Percentiles rank a stretch among this genome's conserved stretches.
Evolutionary conservation across 2,329 filamentous ascomycete species (phyloP).

Genomic region (Geoglossum cookeanum): DNA sequence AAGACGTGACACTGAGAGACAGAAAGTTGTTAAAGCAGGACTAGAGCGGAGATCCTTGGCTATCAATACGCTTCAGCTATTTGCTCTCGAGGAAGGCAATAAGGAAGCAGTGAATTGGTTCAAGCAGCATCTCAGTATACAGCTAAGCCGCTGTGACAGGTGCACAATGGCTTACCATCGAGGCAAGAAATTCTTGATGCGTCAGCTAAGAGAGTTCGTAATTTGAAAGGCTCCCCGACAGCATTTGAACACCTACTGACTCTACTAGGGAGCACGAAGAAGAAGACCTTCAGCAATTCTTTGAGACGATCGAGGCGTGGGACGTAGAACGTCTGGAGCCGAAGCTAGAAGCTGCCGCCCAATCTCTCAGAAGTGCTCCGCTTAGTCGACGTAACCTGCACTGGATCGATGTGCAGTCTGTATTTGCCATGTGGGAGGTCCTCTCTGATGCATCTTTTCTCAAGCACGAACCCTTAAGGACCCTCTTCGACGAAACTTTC

Average conservation of each 20-base stretch:
- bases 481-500: conserved; percentile 68
- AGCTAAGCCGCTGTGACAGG: conserved; percentile 28
- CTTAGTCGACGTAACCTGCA: conserved; percentile 30
- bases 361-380: conserved; percentile 24
- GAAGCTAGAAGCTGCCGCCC: conserved; percentile 23
- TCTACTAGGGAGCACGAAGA: conserved; percentile 20
- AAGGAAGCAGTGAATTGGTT: conserved; percentile 16
- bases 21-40: conserved; percentile 19
- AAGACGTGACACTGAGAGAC: not conserved
- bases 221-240: not conserved
- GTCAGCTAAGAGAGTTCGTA: conserved; percentile 19
- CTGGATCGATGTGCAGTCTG: conserved; percentile 36
- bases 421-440: conserved; percentile 73
- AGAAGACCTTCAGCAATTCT: conserved; percentile 25
- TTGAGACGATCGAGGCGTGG: conserved; percentile 25
- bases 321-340: conserved; percentile 24
- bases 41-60: conserved; percentile 22
- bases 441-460: conserved; percentile 61
- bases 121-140: conserved; percentile 19
- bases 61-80: conserved; percentile 24
- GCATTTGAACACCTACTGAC: conserved; percentile 7
- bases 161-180: conserved; percentile 30
- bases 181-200: conserved; percentile 21
- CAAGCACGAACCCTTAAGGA: conserved; percentile 30
- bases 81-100: conserved; percentile 27